These are phyloP conservation scores for Byssothecium circinans DNA, from an alignment of 2,329 filamentous ascomycete genomes.

Conservation along the genomic window DNA sequence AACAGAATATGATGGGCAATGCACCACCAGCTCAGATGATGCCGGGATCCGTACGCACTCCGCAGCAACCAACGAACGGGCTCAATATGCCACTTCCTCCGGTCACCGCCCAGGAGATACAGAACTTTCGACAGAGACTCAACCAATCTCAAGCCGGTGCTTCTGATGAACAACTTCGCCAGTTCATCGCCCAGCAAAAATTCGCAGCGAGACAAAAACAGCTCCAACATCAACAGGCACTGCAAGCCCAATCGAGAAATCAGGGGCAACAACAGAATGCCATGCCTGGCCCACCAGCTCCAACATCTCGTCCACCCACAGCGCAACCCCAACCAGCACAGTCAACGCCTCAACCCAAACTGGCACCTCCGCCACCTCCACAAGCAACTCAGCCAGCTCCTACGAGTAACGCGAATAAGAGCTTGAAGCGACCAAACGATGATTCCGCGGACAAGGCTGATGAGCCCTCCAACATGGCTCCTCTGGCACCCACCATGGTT, in stretches of 20 bases:
- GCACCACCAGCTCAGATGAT: conserved; percentile 48
- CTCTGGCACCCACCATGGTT: conserved; percentile 42
- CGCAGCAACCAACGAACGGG: conserved; percentile 31
- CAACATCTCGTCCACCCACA: conserved; percentile 25
- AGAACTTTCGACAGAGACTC: conserved; percentile 39
- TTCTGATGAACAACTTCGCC: conserved; percentile 30
- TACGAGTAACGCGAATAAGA: conserved; percentile 27
- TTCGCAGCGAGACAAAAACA: conserved; percentile 23
- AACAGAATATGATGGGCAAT: conserved; percentile 22
- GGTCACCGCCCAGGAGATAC: conserved; percentile 46
- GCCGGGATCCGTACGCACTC: conserved; percentile 29
- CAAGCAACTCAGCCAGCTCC: conserved; percentile 23
- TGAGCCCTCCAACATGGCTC: conserved; percentile 22
- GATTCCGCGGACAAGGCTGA: conserved; percentile 45
- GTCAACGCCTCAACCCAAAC: conserved; percentile 26
- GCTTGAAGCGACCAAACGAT: conserved; percentile 45
- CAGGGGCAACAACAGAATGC: conserved; percentile 34
- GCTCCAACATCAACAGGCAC: conserved; percentile 24
- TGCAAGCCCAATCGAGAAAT: conserved; percentile 22
- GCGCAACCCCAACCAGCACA: conserved; percentile 26
- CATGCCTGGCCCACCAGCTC: conserved; percentile 21
- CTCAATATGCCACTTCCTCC: conserved; percentile 32
- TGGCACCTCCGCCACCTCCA: conserved; percentile 19
- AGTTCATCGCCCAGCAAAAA: conserved; percentile 29
- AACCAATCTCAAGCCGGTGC: too few relatives aligned